A percentile compares a stretch with the other conserved stretches of the same genome.
Conservation (phyloP, 2,329 filamentous ascomycete genomes). For the Truncatella angustata region DNA sequence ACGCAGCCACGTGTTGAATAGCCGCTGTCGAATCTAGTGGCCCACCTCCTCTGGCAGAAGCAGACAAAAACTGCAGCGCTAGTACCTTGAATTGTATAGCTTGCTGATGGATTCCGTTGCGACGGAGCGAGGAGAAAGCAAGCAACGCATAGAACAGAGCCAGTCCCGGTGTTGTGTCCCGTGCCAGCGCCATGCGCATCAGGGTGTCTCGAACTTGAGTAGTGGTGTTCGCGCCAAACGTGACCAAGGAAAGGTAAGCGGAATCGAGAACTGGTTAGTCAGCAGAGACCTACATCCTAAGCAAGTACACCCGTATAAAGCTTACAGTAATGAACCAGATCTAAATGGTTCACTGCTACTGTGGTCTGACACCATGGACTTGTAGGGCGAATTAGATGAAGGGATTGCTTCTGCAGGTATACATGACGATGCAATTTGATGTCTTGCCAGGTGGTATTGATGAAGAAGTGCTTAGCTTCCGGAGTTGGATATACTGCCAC, state of each 20-base stretch:
- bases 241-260: conserved; percentile 19
- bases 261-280: conserved; percentile 17
- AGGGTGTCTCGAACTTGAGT: conserved; percentile 20
- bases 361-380: conserved; percentile 1
- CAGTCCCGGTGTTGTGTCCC: conserved; percentile 15
- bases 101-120: conserved; percentile 19
- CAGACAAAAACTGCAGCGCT: conserved; percentile 19
- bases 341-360: conserved; percentile 9
- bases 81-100: conserved; percentile 23
- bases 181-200: conserved; percentile 21
- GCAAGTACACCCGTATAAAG: not conserved
- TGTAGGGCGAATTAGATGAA: not conserved
- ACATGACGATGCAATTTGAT: conserved; percentile 17
- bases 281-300: not conserved
- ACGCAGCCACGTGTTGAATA: conserved; percentile 26
- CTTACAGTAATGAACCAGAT: conserved; percentile 18
- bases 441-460: conserved; percentile 23
- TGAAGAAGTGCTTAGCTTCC: too few relatives aligned
- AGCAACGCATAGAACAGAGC: conserved; percentile 23
- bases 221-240: conserved; percentile 15
- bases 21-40: conserved; percentile 16
- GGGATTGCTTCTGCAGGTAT: not conserved
- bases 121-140: conserved; percentile 24
- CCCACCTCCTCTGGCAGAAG: conserved; percentile 17
- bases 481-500: too few relatives aligned